Base-by-base conservation (phyloP, 208 protist species). In the Acanthamoeba sp. region DNA sequence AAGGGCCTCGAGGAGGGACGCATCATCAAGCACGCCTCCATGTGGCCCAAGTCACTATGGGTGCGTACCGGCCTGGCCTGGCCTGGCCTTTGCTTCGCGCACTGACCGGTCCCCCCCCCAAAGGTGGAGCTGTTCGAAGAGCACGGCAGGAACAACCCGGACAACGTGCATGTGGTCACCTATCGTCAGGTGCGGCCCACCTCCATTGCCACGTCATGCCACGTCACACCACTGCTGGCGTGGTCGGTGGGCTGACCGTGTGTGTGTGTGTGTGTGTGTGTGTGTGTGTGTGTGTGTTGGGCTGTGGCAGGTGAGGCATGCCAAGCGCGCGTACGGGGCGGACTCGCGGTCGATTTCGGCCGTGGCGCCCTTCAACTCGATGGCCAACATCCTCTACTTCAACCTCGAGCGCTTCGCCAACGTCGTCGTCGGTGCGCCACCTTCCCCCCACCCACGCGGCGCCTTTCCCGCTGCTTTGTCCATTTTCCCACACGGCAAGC, bases 351-450 rank as follows among this genome's bases (percentile, higher is more conserved):
- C 85, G 16, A 91, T 91, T 34, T 62, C 52, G 34, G 85, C 85
- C 59, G 85, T 91, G 55, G 85, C 85, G 32, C 85, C 85, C 5
- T 34, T 91, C 55, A 38, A 91, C 20, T 91, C 85, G 27, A 71
- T 91, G 40, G 85, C 52, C 85, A 91, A 91, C 85, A 91, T 91
- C 34, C 59, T 91, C 34, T 93, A 93, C 34, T 80, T 93, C 89
- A 80, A 80, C 64, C 89, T 93, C 22, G 89, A 93, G 48, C 62
- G 64, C 38, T 93, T 62, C 38, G 89, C 89, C 57, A 73, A 93
- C 34, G 89, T 80, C 14, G 34, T 93, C n/a, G 89, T 93, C 40
- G 89, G 78, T 87, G 27, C 38, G 78, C 34, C 18, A 5, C 16
- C 10, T 55, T 16, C 10, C 14, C 27, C 73, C 18, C 32, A 4